Evolutionary conservation across 2,329 filamentous ascomycete species (phyloP).

Genomic region (Myriosclerotinia duriaeana): DNA sequence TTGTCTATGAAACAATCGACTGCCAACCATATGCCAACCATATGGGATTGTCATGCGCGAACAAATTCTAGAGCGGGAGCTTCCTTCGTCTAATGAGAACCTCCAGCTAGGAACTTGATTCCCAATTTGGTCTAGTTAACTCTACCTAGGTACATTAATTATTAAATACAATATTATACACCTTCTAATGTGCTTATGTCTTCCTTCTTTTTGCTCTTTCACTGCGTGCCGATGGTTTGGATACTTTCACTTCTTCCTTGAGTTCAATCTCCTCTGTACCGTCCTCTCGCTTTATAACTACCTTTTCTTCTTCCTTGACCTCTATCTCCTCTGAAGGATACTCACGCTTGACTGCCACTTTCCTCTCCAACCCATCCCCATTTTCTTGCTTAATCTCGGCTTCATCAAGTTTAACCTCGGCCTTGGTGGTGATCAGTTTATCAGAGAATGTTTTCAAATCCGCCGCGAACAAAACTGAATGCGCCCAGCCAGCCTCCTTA

Average conservation of each 20-base stretch:
- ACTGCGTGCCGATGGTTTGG: constrained; percentile 32
- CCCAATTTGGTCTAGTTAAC: background rate
- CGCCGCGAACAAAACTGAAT: constrained; percentile 93
- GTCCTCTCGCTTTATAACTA: constrained; percentile 2
- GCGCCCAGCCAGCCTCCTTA: constrained; percentile 92
- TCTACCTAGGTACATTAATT: background rate
- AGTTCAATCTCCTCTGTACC: constrained; percentile 19
- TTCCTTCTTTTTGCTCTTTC: constrained; percentile 36
- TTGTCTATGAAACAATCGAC: background rate
- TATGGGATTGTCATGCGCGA: background rate
- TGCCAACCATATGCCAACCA: background rate
- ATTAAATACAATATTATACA: constrained; percentile 9
- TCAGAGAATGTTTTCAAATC: constrained; percentile 84
- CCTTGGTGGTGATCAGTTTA: constrained; percentile 47
- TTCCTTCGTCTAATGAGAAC: background rate
- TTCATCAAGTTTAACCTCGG: constrained; percentile 49
- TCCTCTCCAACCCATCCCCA: constrained; percentile 30
- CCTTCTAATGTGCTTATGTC: constrained; percentile 15
- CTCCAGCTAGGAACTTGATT: background rate
- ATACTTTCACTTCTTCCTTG: constrained; percentile 29
- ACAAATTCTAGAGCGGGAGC: background rate
- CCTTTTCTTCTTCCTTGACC: constrained; percentile 19
- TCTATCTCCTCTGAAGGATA: constrained; percentile 29
- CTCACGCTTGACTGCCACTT: constrained; percentile 33
- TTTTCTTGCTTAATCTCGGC: constrained; percentile 40